Conservation (phyloP, 1,139 yeast species). For the Casaregolazyma suthepensis region DNA sequence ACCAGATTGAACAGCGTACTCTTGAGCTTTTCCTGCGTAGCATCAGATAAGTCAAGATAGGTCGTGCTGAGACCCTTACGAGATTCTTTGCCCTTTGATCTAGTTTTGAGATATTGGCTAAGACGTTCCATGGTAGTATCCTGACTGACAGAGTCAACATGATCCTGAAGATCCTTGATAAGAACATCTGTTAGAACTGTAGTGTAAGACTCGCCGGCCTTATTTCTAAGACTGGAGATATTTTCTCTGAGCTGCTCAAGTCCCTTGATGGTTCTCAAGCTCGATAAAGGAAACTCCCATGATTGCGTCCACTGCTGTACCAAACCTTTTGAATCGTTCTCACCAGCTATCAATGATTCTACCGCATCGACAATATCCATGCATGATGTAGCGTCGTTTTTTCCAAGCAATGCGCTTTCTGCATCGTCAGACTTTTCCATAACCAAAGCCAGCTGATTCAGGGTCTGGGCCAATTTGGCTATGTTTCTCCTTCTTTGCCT, state of each 20-base stretch:
- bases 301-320: slow-evolving; percentile 35
- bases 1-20: slow-evolving; percentile 50
- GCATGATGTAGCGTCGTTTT: slow-evolving; percentile 32
- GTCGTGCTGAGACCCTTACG: slow-evolving; percentile 25
- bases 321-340: slow-evolving; percentile 22
- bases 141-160: slow-evolving; percentile 45
- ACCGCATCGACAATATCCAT: slow-evolving; percentile 52
- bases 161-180: slow-evolving; percentile 53
- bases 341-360: slow-evolving; percentile 54
- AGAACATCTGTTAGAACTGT: slow-evolving; percentile 50
- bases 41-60: slow-evolving; percentile 36
- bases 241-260: slow-evolving; percentile 49
- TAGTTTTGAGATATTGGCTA: slow-evolving; percentile 26
- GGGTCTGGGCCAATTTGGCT: slow-evolving; percentile 53
- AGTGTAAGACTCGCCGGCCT: slow-evolving; percentile 65
- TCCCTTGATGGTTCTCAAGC: slow-evolving; percentile 55
- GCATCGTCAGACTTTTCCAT: slow-evolving; percentile 49
- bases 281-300: slow-evolving; percentile 48
- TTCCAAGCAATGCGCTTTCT: slow-evolving; percentile 34
- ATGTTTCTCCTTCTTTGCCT: slow-evolving; percentile 55
- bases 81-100: slow-evolving; percentile 9
- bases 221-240: slow-evolving; percentile 45
- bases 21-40: slow-evolving; percentile 38
- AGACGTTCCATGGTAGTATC: slow-evolving; percentile 51
- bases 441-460: slow-evolving; percentile 45